Conservation (phyloP, 2,329 filamentous ascomycete species). For the Alternaria hordeiaustralica region DNA sequence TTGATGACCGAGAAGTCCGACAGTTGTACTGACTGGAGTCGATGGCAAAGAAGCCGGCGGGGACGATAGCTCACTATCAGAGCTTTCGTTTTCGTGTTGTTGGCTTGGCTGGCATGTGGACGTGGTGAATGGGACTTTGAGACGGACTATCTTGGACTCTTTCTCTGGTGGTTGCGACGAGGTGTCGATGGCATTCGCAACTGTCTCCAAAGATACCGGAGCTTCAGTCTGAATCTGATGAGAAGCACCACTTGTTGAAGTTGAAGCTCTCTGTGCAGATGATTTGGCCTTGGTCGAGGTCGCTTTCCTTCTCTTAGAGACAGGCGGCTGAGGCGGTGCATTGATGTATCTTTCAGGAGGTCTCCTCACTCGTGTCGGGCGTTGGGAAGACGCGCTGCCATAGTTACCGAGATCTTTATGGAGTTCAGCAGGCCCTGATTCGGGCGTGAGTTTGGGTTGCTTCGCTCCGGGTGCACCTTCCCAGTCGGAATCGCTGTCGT, state of each 20-base stretch:
- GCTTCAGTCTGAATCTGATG: not conserved
- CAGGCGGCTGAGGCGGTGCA: not conserved
- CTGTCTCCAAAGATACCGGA: not conserved
- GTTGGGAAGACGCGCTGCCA: slow-evolving; percentile 8
- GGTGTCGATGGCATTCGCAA: not conserved
- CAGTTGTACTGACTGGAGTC: not conserved
- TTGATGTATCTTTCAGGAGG: not conserved
- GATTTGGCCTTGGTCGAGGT: not conserved
- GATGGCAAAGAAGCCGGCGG: not conserved
- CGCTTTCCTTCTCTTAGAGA: not conserved
- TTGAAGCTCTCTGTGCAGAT: no score
- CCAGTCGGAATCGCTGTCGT: not conserved
- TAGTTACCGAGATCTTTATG: not conserved
- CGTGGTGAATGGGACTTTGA: not conserved
- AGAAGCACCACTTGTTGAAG: not conserved
- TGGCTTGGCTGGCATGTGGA: not conserved
- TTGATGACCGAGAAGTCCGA: no score
- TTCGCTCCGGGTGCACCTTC: not conserved
- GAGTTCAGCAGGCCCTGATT: not conserved
- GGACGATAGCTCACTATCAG: not conserved
- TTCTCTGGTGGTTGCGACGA: not conserved
- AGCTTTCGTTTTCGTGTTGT: not conserved
- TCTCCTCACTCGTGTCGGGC: not conserved
- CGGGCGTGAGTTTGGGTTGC: not conserved
- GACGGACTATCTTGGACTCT: not conserved